Evolutionary conservation across 1,139 yeast species (phyloP).

Genomic region (Candida glucosophila): DNA sequence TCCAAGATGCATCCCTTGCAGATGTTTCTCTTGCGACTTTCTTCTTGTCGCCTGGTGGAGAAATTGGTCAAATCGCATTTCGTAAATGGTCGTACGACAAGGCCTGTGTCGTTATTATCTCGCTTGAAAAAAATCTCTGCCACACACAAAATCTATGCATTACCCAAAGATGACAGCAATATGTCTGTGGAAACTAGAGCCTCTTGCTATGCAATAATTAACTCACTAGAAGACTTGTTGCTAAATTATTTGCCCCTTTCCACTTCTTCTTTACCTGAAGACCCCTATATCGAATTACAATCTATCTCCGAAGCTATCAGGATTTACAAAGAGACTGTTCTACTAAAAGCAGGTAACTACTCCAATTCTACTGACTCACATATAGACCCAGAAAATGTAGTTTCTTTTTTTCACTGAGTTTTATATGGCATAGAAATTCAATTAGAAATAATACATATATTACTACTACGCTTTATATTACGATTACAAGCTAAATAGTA

Average conservation of each 20-base stretch:
- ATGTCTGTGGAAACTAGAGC: slow-evolving; percentile 4
- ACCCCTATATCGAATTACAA: too few species aligned
- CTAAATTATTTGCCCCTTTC: slow-evolving; percentile 5
- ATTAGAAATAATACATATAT: too few species aligned
- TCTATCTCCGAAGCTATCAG: too few species aligned
- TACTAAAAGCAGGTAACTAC: too few species aligned
- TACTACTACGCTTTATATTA: too few species aligned
- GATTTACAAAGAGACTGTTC: too few species aligned
- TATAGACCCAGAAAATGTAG: too few species aligned
- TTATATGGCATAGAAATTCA: too few species aligned
- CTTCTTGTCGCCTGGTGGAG: slow-evolving; percentile 10
- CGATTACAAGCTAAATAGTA: too few species aligned
- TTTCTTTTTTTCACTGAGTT: too few species aligned
- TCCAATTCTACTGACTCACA: too few species aligned
- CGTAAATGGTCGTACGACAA: slow-evolving; percentile 1
- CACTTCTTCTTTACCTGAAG: slow-evolving; percentile 1
- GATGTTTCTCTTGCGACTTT: slow-evolving; percentile 15
- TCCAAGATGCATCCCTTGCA: slow-evolving; percentile 15
- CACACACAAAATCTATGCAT: slow-evolving; percentile 18
- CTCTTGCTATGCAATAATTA: slow-evolving; percentile 12
- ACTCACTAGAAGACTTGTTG: slow-evolving; percentile 11
- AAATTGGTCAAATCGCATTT: slow-evolving; percentile 7
- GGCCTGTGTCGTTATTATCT: slow-evolving; percentile 13
- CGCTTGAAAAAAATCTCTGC: slow-evolving; percentile 22
- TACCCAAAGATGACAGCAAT: slow-evolving; percentile 8